These are phyloP conservation scores for Trapa bicornis DNA, from an alignment of 345 rosid genomes.

Conservation along the genomic window DNA sequence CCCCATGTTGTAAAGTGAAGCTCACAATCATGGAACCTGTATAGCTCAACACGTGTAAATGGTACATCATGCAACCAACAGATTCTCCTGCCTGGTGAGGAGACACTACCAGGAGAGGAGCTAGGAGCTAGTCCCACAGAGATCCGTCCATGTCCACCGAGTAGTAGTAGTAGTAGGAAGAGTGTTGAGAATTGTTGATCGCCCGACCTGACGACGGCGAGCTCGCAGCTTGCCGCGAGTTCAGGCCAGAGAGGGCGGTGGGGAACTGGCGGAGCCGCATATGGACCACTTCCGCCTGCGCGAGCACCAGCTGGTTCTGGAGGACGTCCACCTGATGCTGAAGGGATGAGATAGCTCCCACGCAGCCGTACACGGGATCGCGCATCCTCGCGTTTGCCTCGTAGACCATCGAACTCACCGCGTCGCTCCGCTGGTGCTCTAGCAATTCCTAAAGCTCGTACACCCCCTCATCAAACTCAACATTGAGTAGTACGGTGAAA, in stretches of 20 bases:
- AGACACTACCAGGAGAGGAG: too few relatives aligned
- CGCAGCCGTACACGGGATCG: constrained; percentile 86
- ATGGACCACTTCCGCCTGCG: constrained; percentile 72
- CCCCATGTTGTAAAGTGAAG: not conserved
- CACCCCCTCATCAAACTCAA: too few relatives aligned
- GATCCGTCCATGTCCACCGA: not conserved
- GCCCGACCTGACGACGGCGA: not conserved
- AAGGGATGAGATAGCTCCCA: constrained; percentile 66
- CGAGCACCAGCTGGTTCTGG: constrained; percentile 59
- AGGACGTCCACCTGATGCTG: constrained; percentile 67
- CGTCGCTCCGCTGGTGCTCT: constrained; percentile 48
- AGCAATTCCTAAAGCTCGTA: constrained; percentile 5
- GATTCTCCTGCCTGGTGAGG: too few relatives aligned
- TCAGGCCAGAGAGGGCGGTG: not conserved
- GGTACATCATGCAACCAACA: too few relatives aligned
- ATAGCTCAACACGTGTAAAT: too few relatives aligned
- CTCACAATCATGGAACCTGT: too few relatives aligned
- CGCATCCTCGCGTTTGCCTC: constrained; percentile 86
- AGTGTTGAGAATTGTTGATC: not conserved
- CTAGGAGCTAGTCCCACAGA: not conserved
- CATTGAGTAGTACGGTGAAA: too few relatives aligned
- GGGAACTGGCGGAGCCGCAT: constrained; percentile 23
- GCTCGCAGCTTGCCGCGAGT: not conserved
- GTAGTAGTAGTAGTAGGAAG: not conserved
- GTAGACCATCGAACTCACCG: constrained; percentile 84